These are phyloP conservation scores for Dryas integrifolia DNA, from an alignment of 331 rosid species.

Conservation along the genomic window DNA sequence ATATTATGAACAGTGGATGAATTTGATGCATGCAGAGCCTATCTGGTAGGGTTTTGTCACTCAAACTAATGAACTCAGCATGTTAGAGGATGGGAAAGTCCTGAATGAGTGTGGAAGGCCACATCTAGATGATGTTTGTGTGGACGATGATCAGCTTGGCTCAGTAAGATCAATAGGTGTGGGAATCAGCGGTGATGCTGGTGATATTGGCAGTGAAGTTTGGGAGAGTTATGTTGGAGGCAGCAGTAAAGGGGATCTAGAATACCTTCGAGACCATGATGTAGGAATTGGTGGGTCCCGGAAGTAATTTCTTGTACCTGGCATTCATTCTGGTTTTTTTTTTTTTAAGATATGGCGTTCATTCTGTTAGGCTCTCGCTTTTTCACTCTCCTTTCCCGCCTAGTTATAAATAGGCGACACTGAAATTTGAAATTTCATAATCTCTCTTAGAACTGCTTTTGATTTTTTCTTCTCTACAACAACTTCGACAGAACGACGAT, in stretches of 20 bases:
- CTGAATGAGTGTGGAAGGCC: slow-evolving; percentile 59
- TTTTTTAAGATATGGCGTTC: no score
- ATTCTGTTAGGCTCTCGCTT: no score
- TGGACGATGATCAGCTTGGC: slow-evolving; percentile 86
- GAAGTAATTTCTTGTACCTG: no score
- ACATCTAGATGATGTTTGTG: slow-evolving; percentile 54
- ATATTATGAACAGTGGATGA: slow-evolving; percentile 86
- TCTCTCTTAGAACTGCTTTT: no score
- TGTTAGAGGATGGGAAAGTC: slow-evolving; percentile 71
- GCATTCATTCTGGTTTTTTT: no score
- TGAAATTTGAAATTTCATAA: no score
- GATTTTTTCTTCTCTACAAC: no score
- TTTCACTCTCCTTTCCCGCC: no score
- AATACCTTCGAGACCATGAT: slow-evolving; percentile 63
- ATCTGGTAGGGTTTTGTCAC: slow-evolving; percentile 97
- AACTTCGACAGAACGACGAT: no score
- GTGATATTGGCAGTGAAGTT: slow-evolving; percentile 83
- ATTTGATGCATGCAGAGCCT: slow-evolving; percentile 85
- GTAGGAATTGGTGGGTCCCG: slow-evolving; percentile 51
- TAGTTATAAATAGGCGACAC: no score
- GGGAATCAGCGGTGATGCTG: slow-evolving; percentile 88
- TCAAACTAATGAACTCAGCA: slow-evolving; percentile 68
- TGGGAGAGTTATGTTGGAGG: slow-evolving; percentile 85
- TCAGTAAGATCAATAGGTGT: slow-evolving; percentile 97
- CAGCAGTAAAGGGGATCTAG: slow-evolving; percentile 82